phyloP scores from a whole-genome alignment of 257 asterid species.

The Hygrophila difformis region DNA sequence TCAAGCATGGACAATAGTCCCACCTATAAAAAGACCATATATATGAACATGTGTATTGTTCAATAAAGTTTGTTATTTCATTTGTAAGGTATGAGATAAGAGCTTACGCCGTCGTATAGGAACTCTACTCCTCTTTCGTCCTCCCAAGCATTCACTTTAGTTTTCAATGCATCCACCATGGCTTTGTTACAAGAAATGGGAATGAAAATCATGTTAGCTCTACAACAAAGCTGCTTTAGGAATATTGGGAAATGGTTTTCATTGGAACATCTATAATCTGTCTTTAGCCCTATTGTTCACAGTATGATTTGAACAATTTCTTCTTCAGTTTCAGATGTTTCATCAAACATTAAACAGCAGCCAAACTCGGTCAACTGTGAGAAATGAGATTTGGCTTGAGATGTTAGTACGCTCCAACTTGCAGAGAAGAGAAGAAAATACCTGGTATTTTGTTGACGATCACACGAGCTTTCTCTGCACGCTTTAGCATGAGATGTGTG shows the following conservation, averaged over 20 bases:
- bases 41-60: neutral
- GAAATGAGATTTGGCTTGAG: too few species aligned
- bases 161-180: conserved; percentile 61
- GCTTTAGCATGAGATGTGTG: conserved; percentile 73
- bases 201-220: too few species aligned
- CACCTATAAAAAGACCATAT: conserved; percentile 62
- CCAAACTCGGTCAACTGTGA: neutral
- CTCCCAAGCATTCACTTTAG: conserved; percentile 72
- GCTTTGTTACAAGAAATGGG: too few species aligned
- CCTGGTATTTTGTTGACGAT: conserved; percentile 89
- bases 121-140: conserved; percentile 57
- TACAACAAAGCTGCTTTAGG: too few species aligned
- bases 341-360: neutral
- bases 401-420: neutral
- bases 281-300: neutral
- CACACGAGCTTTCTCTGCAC: conserved; percentile 94
- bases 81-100: neutral
- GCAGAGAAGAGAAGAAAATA: conserved; percentile 18
- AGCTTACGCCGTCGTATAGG: conserved; percentile 75
- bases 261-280: neutral
- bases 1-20: conserved; percentile 60
- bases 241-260: neutral
- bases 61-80: neutral
- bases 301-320: too few species aligned
- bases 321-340: neutral